Evolutionary conservation across 1,284 basidiomycete genomes (phyloP), one percentile per base, ranked within the genome.

Genomic region (Tylopilus orsonianus): DNA sequence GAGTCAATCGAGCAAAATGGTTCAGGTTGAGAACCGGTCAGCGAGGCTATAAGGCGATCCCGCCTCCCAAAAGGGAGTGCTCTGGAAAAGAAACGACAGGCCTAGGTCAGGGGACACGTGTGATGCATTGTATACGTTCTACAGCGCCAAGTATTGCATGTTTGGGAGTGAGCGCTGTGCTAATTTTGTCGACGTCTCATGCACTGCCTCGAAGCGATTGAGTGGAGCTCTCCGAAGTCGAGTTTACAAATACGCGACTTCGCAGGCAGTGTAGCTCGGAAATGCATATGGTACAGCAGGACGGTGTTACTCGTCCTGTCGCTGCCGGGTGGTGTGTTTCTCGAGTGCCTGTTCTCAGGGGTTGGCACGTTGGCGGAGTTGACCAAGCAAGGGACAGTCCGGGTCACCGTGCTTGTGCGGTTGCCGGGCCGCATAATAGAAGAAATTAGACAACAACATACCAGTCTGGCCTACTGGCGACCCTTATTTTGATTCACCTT

Each of bases 401-500:
- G 8, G 16, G n/a, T 26, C 26, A 10, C 10, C 10, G 8, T 20
- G 34, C 18, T 13, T 7, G 33, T 10, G 26, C 10, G 10, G 39
- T 29, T 27, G 13, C 39, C 19, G 26, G 38, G 30, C n/a, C n/a
- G 23, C 37, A 48, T 26, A 34, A 45, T 24, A 18, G 26, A 8
- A 12, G 8, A 20, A 29, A 14, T 40, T 27, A 20, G 10, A 39
- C n/a, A 16, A 39, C 38, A 14, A 39, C 12, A 6, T 24, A 13
- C 7, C 14, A n/a, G 14, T 13, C 8, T 30, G 29, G 29, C 13
- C 10, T 10, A 16, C 13, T 35, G 8, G n/a, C 40, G 9, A 18
- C 35, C 7, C 42, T 40, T 45, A 12, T 40, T 46, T 54, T 36
- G 32, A 41, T 14, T 23, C 16, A 29, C 32, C 5, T 29, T 47